Base-by-base conservation (phyloP, 768 basidiomycete genomes). In the Omphalotus guepiniiformis region DNA sequence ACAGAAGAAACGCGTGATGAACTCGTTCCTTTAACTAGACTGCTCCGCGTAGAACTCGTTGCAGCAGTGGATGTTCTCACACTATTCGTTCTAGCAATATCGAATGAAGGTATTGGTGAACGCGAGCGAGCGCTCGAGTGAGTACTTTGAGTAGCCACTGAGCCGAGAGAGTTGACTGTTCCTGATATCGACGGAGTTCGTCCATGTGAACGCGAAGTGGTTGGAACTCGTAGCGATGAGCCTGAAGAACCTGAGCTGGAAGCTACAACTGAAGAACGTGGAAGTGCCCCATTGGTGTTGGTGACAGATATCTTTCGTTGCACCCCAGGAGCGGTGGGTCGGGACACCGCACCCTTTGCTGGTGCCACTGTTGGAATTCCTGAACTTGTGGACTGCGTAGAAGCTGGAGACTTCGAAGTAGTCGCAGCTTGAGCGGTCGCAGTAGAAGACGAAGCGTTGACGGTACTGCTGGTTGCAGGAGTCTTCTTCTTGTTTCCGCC, bases 401-500 rank as follows among this genome's bases (percentile, higher is more conserved):
- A 26, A 6, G 8, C 18, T 12, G 6, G 19, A 19, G 42, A 19
- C 1, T 12, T 11, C 13, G 32, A 19, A 13, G 19, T 6, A 9
- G 41, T 44, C 1, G 53, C 13, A 11, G 50, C 49, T 29, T 39
- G 51, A 23, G 53, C 48, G 9, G n/a, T 44, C 3, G 44, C 40
- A 26, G 39, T 47, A n/a, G 54, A 28, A 11, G 54, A 52, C 15
- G 40, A 57, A 23, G 57, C 54, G 21, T 49, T 29, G 34, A 30
- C 37, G 47, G 60, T 61, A 29, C 52, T 57, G 23, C 64, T 49
- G 18, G 58, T 52, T 7, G 61, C 42, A 13, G 63, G 32, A 7
- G 62, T 35, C n/a, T 59, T 47, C 8, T 62, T 34, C 55, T 72
- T 75, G 6, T 70, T 78, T 53, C 83, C 71, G 55, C 79, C 81